These are phyloP conservation scores for Globisporangium barbulae DNA, from an alignment of 352 stramenopile genomes.

Conservation along the genomic window DNA sequence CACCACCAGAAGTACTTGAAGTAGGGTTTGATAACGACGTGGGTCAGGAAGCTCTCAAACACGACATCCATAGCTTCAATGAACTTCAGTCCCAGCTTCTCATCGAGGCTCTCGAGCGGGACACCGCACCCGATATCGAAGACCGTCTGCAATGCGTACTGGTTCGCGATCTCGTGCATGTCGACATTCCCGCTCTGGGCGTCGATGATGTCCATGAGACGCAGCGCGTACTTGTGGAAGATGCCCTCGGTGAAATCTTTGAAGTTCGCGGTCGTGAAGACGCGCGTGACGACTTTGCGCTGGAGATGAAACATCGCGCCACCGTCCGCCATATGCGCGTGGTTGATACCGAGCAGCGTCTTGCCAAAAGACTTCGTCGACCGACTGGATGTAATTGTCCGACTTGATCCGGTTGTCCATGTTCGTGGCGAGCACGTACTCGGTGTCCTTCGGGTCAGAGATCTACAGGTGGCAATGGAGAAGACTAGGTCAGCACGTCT, in stretches of 20 bases:
- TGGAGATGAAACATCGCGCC: slow-evolving; percentile 61
- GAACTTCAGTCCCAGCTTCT: slow-evolving; percentile 25
- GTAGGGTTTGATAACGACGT: slow-evolving; percentile 50
- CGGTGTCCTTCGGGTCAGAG: background rate
- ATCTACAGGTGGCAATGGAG: too few relatives aligned
- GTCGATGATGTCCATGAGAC: slow-evolving; percentile 20
- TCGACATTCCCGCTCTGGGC: slow-evolving; percentile 21
- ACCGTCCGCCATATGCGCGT: slow-evolving; percentile 38
- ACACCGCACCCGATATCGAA: slow-evolving; percentile 55
- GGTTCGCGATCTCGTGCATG: slow-evolving; percentile 43
- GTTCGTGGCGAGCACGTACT: background rate
- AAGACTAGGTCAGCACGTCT: too few relatives aligned
- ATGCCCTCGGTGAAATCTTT: slow-evolving; percentile 42
- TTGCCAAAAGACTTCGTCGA: slow-evolving; percentile 58
- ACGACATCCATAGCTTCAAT: slow-evolving; percentile 45
- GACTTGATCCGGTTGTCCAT: background rate
- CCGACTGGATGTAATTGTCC: slow-evolving; percentile 13
- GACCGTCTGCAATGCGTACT: slow-evolving; percentile 50
- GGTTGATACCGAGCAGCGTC: slow-evolving; percentile 69
- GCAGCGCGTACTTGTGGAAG: slow-evolving; percentile 41
- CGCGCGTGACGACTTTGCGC: slow-evolving; percentile 79
- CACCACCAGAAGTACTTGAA: slow-evolving; percentile 42
- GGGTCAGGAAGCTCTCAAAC: slow-evolving; percentile 36
- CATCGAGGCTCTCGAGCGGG: slow-evolving; percentile 28
- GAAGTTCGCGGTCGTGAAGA: slow-evolving; percentile 76